Conservation (phyloP, 2,329 filamentous ascomycete genomes). For the Colletotrichum godetiae region DNA sequence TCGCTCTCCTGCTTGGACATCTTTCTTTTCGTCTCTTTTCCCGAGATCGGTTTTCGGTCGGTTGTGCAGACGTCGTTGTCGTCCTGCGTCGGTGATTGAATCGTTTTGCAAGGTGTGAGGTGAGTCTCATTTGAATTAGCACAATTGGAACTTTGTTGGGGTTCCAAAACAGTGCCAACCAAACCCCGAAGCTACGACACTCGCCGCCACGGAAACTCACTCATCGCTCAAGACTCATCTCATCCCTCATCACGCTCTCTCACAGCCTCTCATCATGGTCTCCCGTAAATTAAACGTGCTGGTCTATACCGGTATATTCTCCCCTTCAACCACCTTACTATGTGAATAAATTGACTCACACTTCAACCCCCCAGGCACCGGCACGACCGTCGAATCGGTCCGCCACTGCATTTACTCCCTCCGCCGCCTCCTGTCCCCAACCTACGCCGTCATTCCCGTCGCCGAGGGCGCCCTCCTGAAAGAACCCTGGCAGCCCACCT, state of each 20-base stretch:
- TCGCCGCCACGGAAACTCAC: conserved; percentile 8
- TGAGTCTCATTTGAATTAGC: not conserved
- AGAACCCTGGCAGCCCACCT: conserved; percentile 90
- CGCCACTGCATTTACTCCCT: conserved; percentile 90
- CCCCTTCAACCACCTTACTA: conserved; percentile 35
- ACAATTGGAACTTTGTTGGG: conserved; percentile 11
- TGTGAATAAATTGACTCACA: conserved; percentile 41
- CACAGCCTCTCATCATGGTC: conserved; percentile 61
- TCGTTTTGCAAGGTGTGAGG: conserved; percentile 1
- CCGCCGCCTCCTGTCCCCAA: conserved; percentile 84
- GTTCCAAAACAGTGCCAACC: conserved; percentile 20
- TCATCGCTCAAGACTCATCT: conserved; percentile 9
- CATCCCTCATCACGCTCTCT: conserved; percentile 12
- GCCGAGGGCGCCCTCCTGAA: conserved; percentile 82
- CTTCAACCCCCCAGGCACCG: conserved; percentile 69
- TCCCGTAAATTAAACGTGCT: conserved; percentile 86
- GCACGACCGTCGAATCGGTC: conserved; percentile 88
- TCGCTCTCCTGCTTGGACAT: conserved; percentile 68
- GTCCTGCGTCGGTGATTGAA: not conserved
- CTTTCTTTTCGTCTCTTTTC: no score
- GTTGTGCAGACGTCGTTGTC: not conserved
- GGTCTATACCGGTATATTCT: conserved; percentile 81
- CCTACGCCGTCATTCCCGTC: conserved; percentile 93
- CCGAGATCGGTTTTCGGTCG: no score
- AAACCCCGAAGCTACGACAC: conserved; percentile 8